phyloP scores from a whole-genome alignment of 129 eudicot species.

The Centella asiatica region DNA sequence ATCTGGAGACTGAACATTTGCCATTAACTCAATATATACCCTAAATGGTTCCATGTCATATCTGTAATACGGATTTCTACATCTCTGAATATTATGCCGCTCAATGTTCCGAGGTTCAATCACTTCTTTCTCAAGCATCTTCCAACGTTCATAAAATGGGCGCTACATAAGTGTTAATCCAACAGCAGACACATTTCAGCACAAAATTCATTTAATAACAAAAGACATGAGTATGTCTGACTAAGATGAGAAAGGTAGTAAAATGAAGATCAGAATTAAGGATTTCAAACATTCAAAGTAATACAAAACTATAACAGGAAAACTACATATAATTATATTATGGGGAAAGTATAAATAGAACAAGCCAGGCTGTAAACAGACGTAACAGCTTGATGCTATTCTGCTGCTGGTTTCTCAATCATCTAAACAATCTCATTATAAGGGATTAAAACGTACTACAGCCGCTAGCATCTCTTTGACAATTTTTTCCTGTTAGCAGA shows the following conservation, averaged over 20 bases:
- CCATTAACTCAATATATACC: conserved; percentile 37
- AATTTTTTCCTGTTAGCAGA: too few species aligned
- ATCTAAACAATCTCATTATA: neutral
- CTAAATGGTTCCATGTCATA: conserved; percentile 95
- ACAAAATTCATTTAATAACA: too few species aligned
- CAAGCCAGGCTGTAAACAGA: too few species aligned
- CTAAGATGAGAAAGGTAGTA: too few species aligned
- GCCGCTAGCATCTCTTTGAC: too few species aligned
- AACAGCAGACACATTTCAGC: neutral
- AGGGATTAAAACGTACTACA: neutral
- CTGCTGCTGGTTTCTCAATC: neutral
- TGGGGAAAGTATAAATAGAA: too few species aligned
- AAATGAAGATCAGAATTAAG: too few species aligned
- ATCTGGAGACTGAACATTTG: neutral
- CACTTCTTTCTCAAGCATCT: conserved; percentile 95
- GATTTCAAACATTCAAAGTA: too few species aligned
- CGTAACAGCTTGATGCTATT: too few species aligned
- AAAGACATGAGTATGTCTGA: too few species aligned
- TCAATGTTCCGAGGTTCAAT: conserved; percentile 85
- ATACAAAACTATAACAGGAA: neutral
- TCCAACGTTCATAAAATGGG: conserved; percentile 95
- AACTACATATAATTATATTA: too few species aligned
- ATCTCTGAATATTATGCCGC: conserved; percentile 45
- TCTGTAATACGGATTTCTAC: conserved; percentile 67
- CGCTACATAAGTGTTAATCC: conserved; percentile 36